These are phyloP conservation scores for Sphagnum contortum DNA, from an alignment of 225 moss, liverwort and hornwort species.

Conservation along the genomic window DNA sequence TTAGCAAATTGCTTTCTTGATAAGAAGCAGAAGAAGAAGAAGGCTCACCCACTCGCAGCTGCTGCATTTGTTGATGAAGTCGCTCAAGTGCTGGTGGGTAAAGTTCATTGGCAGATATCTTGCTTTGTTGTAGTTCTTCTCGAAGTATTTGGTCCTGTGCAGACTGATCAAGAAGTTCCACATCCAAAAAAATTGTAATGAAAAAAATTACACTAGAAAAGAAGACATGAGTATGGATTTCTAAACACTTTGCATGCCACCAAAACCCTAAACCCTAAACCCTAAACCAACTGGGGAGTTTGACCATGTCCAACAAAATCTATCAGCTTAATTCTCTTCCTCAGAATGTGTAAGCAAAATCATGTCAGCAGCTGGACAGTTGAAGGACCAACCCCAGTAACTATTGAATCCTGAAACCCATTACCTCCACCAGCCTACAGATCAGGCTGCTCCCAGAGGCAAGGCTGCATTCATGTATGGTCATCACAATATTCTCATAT, in stretches of 20 bases:
- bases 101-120: slow-evolving; percentile 34
- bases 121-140: slow-evolving; percentile 49
- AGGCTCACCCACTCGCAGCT: slow-evolving; percentile 46
- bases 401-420: no score
- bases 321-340: no score
- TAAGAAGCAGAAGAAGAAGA: slow-evolving; percentile 20
- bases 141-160: slow-evolving; percentile 65
- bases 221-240: no score
- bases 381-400: no score
- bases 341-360: no score
- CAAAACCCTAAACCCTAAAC: no score
- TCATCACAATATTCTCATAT: slow-evolving; percentile 41
- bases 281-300: no score
- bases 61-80: slow-evolving; percentile 69
- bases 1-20: slow-evolving; percentile 42
- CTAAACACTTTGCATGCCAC: no score
- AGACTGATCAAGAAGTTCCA: slow-evolving; percentile 27
- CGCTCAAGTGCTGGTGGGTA: slow-evolving; percentile 72
- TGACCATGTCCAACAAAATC: no score
- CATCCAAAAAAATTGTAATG: no score
- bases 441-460: slow-evolving; percentile 68
- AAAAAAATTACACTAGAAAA: no score
- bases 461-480: slow-evolving; percentile 72
- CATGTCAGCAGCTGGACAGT: no score
- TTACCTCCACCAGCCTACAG: slow-evolving; percentile 70